Evolutionary conservation across 331 rosid species (phyloP).

Genomic region (Malus hybrid): DNA sequence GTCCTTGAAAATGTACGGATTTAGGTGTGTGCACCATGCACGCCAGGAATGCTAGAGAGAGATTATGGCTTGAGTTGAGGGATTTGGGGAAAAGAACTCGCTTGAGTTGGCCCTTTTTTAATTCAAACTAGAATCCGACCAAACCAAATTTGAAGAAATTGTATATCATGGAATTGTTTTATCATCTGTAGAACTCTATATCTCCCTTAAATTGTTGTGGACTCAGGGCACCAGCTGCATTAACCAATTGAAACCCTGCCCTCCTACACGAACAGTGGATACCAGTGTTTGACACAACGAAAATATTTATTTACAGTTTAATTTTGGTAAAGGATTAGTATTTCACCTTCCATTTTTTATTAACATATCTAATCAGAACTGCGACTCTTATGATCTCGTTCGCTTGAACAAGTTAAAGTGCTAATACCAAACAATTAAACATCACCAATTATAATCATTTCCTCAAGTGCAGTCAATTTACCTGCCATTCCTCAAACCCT

Average conservation of each 20-base stretch:
- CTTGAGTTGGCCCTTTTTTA: background rate
- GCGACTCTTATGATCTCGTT: background rate
- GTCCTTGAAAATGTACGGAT: background rate
- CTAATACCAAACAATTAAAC: background rate
- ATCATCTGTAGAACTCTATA: background rate
- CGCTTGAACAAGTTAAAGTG: background rate
- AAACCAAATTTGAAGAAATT: background rate
- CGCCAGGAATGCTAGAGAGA: background rate
- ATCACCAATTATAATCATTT: background rate
- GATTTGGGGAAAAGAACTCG: background rate
- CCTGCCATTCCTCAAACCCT: conserved; percentile 93
- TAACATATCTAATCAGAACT: background rate
- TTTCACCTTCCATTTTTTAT: background rate
- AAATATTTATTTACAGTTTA: background rate
- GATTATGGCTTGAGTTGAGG: background rate
- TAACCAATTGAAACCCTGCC: background rate
- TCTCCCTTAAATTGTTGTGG: background rate
- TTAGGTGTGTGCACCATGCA: background rate
- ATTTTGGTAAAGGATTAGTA: background rate
- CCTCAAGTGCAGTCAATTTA: conserved; percentile 19
- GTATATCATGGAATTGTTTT: background rate
- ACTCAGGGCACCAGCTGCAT: background rate
- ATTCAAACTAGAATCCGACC: background rate
- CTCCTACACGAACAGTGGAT: background rate
- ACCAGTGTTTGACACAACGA: background rate